A percentile compares a stretch with the other conserved stretches of the same genome.
Evolutionary conservation across 768 basidiomycete species (phyloP).

Genomic region (Tricholoma terreum): DNA sequence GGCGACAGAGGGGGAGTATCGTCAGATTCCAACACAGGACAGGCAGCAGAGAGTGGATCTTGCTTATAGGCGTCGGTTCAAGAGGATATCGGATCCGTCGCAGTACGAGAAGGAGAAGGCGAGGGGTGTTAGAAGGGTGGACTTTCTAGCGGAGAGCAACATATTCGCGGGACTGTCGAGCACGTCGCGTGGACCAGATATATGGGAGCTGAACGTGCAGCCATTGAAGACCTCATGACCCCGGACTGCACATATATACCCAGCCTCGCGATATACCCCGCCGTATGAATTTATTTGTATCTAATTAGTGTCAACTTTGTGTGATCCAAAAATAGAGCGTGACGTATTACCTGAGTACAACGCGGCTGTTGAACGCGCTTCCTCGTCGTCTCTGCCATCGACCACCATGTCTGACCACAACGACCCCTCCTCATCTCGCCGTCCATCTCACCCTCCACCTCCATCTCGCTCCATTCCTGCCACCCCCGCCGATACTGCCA

Average conservation of each 20-base stretch:
- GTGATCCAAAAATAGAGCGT: neutral
- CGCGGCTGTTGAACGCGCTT: neutral
- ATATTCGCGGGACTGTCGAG: conserved; percentile 41
- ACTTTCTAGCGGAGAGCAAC: conserved; percentile 44
- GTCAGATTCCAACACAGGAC: conserved; percentile 26
- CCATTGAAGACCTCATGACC: conserved; percentile 2
- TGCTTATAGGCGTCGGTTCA: conserved; percentile 43
- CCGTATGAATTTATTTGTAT: conserved; percentile 2
- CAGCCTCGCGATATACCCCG: conserved; percentile 5
- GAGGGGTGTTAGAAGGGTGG: conserved; percentile 52
- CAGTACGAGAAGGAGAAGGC: conserved; percentile 36
- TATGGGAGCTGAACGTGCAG: conserved; percentile 34
- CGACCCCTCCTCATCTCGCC: neutral
- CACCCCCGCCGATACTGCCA: conserved; percentile 11
- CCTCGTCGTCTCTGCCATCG: neutral
- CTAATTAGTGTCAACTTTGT: neutral
- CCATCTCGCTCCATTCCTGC: conserved; percentile 17
- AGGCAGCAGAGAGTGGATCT: conserved; percentile 31
- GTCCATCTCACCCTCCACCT: conserved; percentile 10
- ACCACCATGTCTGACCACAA: neutral
- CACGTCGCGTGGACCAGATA: conserved; percentile 28
- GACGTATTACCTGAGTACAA: neutral
- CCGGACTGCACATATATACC: conserved; percentile 4
- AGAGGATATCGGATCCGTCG: conserved; percentile 26
- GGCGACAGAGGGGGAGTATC: conserved; percentile 40